These are phyloP conservation scores for Solanum hybrid DNA, from an alignment of 305 asterid genomes.

Conservation along the genomic window DNA sequence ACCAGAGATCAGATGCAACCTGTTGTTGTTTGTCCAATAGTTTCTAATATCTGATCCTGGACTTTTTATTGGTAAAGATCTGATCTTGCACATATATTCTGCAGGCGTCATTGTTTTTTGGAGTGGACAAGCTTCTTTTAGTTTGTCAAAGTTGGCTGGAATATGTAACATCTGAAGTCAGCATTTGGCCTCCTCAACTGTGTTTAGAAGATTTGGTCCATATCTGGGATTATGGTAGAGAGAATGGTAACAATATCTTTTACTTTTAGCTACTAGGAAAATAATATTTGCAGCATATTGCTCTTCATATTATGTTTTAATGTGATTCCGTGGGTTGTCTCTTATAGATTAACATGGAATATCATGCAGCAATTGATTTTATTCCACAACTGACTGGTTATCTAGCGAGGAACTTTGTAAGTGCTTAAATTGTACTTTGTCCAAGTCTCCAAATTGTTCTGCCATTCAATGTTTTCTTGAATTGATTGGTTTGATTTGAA, in stretches of 20 bases:
- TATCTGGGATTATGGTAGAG: conserved; percentile 62
- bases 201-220: conserved; percentile 40
- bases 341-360: conserved; percentile 67
- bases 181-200: conserved; percentile 29
- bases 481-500: neutral
- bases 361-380: conserved; percentile 68
- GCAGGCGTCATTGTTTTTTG: conserved; percentile 85
- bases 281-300: neutral
- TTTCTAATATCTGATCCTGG: neutral
- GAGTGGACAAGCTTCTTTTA: conserved; percentile 62
- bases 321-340: conserved; percentile 25
- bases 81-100: conserved; percentile 11
- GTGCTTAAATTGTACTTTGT: conserved; percentile 21
- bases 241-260: conserved; percentile 42
- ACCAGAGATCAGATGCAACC: neutral
- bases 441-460: neutral
- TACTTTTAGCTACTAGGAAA: conserved; percentile 7
- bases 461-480: neutral
- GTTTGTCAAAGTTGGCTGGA: conserved; percentile 62
- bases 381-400: conserved; percentile 45
- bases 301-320: conserved; percentile 6
- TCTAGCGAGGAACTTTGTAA: conserved; percentile 81
- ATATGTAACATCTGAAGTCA: conserved; percentile 37
- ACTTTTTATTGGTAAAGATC: neutral
- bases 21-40: neutral